Evolutionary conservation across 257 asterid genomes (phyloP).

Genomic region (Solanum corneliomulleri): DNA sequence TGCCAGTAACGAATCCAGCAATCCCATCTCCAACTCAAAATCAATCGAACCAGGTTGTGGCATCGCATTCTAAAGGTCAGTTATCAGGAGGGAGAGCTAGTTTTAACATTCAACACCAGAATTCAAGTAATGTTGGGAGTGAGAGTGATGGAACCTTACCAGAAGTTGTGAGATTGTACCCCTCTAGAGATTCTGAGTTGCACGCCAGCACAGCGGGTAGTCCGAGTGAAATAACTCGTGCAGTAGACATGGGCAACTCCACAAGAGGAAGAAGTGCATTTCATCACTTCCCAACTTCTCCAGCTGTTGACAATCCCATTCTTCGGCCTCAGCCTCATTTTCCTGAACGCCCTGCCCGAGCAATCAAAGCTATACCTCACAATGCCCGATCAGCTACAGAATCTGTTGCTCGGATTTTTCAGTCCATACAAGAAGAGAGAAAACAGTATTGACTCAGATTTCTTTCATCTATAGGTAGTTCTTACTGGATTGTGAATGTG

Average conservation of each 20-base stretch:
- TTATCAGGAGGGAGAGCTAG: constrained; percentile 14
- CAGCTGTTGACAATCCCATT: constrained; percentile 6
- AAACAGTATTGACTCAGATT: constrained; percentile 32
- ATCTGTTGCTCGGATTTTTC: constrained; percentile 80
- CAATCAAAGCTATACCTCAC: constrained; percentile 69
- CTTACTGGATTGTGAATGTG: not conserved
- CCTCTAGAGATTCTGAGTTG: constrained; percentile 31
- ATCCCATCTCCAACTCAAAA: constrained; percentile 22
- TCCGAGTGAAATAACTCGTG: constrained; percentile 21
- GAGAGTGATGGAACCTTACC: constrained; percentile 13
- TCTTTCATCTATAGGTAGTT: not conserved
- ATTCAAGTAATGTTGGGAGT: constrained; percentile 2
- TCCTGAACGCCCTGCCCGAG: constrained; percentile 20
- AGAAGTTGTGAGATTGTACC: not conserved
- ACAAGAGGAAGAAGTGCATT: constrained; percentile 27
- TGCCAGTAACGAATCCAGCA: constrained; percentile 36
- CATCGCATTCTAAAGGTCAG: constrained; percentile 8
- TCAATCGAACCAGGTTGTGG: constrained; percentile 15
- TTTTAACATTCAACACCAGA: constrained; percentile 6
- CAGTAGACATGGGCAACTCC: not conserved
- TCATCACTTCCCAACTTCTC: constrained; percentile 40
- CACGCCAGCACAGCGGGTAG: constrained; percentile 60
- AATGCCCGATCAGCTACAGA: constrained; percentile 64
- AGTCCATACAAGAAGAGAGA: constrained; percentile 79
- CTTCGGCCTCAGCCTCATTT: not conserved